These are phyloP conservation scores for Tetrapisispora phaffii DNA, from an alignment of 805 yeast species.

Conservation along the genomic window DNA sequence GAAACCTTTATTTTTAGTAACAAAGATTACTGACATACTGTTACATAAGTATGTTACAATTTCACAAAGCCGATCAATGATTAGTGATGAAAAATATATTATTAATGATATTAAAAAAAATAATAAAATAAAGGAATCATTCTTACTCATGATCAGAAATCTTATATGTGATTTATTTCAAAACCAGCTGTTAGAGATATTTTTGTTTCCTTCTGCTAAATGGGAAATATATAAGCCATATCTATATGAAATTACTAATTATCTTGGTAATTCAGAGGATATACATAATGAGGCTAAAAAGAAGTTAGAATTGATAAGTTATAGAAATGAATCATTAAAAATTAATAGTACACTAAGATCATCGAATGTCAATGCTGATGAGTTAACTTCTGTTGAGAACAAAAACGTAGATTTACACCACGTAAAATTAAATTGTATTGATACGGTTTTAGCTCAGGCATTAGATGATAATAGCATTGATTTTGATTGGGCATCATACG, in stretches of 20 bases:
- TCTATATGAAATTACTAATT: conserved; percentile 31
- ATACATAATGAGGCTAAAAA: conserved; percentile 27
- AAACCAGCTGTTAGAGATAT: conserved; percentile 38
- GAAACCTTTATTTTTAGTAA: conserved; percentile 37
- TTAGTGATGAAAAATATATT: conserved; percentile 29
- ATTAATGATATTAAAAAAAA: conserved; percentile 31
- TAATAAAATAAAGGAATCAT: conserved; percentile 24
- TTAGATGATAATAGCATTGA: conserved; percentile 23
- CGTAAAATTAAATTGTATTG: conserved; percentile 15
- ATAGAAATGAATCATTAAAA: conserved; percentile 63
- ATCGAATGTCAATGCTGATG: background rate
- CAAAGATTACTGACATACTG: conserved; percentile 54
- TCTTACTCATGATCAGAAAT: conserved; percentile 18
- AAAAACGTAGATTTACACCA: conserved; percentile 27
- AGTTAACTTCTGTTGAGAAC: conserved; percentile 19
- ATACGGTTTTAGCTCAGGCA: conserved; percentile 15
- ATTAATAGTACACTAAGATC: background rate
- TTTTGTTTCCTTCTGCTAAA: conserved; percentile 47
- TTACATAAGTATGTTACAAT: conserved; percentile 39
- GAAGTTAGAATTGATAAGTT: conserved; percentile 51
- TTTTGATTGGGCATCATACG: conserved; percentile 26
- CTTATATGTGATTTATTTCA: conserved; percentile 26
- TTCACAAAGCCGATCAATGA: conserved; percentile 27
- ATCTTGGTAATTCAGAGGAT: conserved; percentile 19
- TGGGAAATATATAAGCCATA: conserved; percentile 48